Evolutionary conservation across 2,329 filamentous ascomycete species (phyloP).

Genomic region (Amauroascus niger): DNA sequence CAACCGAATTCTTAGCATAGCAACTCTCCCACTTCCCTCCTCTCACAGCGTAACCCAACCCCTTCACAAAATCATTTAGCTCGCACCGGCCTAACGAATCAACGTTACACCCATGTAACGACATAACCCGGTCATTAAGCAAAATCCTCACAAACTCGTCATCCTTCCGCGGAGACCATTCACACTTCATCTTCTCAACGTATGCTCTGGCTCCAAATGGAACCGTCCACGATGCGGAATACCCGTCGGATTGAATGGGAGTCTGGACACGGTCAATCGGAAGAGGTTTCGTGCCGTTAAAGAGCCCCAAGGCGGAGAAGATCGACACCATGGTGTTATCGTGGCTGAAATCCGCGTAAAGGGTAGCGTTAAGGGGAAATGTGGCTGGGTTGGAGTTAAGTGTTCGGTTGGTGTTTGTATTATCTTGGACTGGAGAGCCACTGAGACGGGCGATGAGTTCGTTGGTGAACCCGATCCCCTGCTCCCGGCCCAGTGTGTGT

Average conservation of each 20-base stretch:
- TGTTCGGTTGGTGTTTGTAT: conserved; percentile 67
- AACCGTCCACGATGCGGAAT: conserved; percentile 66
- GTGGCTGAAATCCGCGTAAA: conserved; percentile 88
- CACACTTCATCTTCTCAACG: conserved; percentile 76
- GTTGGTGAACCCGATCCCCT: conserved; percentile 79
- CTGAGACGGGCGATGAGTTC: conserved; percentile 79
- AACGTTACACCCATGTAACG: conserved; percentile 58
- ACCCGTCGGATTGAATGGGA: conserved; percentile 52
- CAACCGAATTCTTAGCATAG: conserved; percentile 20
- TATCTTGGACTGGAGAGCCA: conserved; percentile 55
- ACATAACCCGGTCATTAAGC: conserved; percentile 73
- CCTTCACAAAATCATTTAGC: conserved; percentile 60
- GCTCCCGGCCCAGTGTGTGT: conserved; percentile 68
- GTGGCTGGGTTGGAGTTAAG: conserved; percentile 57
- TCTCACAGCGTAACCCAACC: conserved; percentile 59
- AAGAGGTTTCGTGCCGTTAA: conserved; percentile 53
- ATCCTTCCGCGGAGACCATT: conserved; percentile 21
- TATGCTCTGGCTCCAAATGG: conserved; percentile 75
- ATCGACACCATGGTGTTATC: conserved; percentile 78
- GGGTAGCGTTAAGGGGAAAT: conserved; percentile 58
- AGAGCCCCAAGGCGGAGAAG: conserved; percentile 67
- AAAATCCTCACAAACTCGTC: conserved; percentile 70
- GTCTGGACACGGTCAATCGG: conserved; percentile 42
- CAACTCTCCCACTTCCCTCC: conserved; percentile 69
- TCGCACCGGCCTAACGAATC: conserved; percentile 63